These are phyloP conservation scores for Arthroderma sp. DNA, from an alignment of 2,329 filamentous ascomycete species.

Conservation along the genomic window DNA sequence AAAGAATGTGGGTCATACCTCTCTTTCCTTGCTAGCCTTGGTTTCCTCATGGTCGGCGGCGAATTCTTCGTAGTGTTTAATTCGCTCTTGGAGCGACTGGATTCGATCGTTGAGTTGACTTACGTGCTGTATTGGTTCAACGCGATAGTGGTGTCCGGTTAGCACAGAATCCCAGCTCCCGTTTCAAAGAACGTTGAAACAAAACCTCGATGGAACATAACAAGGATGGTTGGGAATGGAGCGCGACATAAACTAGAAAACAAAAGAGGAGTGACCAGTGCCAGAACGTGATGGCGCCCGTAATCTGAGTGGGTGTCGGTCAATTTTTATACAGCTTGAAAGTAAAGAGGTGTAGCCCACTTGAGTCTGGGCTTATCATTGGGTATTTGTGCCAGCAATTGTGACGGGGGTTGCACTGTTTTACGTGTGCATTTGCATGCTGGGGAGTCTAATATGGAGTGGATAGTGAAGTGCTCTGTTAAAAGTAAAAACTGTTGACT, in stretches of 20 bases:
- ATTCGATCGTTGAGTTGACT: constrained; percentile 31
- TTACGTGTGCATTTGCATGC: neutral
- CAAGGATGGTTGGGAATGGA: constrained; percentile 8
- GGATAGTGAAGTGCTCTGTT: neutral
- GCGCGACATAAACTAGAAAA: constrained; percentile 9
- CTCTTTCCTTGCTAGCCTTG: constrained; percentile 26
- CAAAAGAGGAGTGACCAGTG: constrained; percentile 12
- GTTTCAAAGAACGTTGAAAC: constrained; percentile 6
- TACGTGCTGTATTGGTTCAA: constrained; percentile 22
- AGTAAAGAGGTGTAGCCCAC: neutral
- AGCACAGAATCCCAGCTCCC: constrained; percentile 8
- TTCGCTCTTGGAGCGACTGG: constrained; percentile 28
- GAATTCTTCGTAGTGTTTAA: constrained; percentile 27
- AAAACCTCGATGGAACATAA: constrained; percentile 10
- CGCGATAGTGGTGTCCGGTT: constrained; percentile 6
- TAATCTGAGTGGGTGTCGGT: constrained; percentile 10
- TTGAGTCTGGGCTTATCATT: neutral
- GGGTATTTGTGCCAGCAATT: neutral
- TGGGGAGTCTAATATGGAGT: neutral
- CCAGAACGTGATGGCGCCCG: constrained; percentile 10
- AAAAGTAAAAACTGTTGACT: constrained; percentile 13
- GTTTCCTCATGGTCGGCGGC: constrained; percentile 24
- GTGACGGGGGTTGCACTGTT: neutral
- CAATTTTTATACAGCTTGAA: constrained; percentile 5
- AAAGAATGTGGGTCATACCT: constrained; percentile 19